phyloP scores from a whole-genome alignment of 805 yeast species.

The Hanseniaspora occidentalis region DNA sequence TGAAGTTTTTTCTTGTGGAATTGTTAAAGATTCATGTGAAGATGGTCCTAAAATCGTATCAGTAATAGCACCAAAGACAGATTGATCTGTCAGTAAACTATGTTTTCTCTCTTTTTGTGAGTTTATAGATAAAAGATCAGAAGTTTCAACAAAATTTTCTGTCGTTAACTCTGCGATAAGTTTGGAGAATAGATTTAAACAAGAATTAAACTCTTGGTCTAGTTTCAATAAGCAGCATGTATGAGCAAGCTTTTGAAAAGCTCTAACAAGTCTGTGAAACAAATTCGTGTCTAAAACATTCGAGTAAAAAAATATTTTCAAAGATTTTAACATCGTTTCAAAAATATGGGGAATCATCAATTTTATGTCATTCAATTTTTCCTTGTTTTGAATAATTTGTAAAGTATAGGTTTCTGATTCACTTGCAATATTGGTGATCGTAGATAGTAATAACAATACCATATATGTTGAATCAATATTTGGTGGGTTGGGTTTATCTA shows the following conservation, averaged over 20 bases:
- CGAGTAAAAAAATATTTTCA: conserved; percentile 45
- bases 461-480: conserved; percentile 49
- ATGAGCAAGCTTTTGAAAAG: conserved; percentile 73
- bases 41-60: conserved; percentile 13
- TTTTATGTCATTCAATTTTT: conserved; percentile 9
- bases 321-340: conserved; percentile 30
- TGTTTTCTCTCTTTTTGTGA: neutral
- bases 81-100: neutral
- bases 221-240: conserved; percentile 67
- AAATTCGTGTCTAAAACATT: conserved; percentile 51
- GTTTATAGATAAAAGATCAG: conserved; percentile 31
- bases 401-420: conserved; percentile 48
- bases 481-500: conserved; percentile 78
- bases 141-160: conserved; percentile 35
- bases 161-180: conserved; percentile 31
- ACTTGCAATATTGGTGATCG: conserved; percentile 47
- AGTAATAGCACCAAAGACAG: conserved; percentile 14
- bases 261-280: conserved; percentile 54
- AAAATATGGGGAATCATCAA: conserved; percentile 26
- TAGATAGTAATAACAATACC: conserved; percentile 41
- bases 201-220: conserved; percentile 43
- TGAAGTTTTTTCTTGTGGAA: too few relatives aligned
- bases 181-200: conserved; percentile 33
- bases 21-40: too few relatives aligned
- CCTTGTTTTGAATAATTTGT: conserved; percentile 24